Evolutionary conservation across 148 eudicot genomes (phyloP).

Genomic region (Cornus florida): DNA sequence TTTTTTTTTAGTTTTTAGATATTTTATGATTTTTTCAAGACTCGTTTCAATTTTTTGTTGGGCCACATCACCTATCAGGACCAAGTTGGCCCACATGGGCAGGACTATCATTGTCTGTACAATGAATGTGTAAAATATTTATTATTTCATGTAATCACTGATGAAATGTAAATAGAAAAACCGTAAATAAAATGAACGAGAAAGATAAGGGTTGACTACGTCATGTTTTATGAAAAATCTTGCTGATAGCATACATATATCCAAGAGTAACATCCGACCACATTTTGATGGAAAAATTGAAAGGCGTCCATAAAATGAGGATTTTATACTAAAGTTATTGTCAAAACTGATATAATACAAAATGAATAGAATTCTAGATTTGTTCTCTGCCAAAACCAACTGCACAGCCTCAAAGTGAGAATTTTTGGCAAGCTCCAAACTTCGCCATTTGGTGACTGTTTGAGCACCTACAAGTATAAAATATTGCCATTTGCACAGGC

Average conservation of each 20-base stretch:
- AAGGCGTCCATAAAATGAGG: background rate
- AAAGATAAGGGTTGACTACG: background rate
- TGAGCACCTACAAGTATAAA: background rate
- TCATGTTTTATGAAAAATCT: background rate
- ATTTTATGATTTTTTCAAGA: too few relatives aligned
- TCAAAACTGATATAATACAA: background rate
- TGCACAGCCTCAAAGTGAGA: background rate
- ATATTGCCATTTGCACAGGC: background rate
- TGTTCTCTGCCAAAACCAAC: slow-evolving; percentile 2
- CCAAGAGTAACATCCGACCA: background rate
- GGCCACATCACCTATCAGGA: too few relatives aligned
- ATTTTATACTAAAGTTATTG: background rate
- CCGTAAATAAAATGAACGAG: background rate
- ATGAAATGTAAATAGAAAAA: too few relatives aligned
- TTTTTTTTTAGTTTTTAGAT: too few relatives aligned
- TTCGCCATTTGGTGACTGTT: background rate
- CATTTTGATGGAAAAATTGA: background rate
- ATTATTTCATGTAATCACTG: too few relatives aligned
- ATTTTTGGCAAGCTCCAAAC: background rate
- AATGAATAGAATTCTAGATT: background rate
- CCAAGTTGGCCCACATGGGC: too few relatives aligned
- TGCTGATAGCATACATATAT: background rate
- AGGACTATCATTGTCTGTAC: too few relatives aligned
- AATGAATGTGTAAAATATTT: too few relatives aligned
- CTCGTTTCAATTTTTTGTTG: too few relatives aligned